Conservation (phyloP, 495 filamentous ascomycete species). For the Podospora anserina region DNA sequence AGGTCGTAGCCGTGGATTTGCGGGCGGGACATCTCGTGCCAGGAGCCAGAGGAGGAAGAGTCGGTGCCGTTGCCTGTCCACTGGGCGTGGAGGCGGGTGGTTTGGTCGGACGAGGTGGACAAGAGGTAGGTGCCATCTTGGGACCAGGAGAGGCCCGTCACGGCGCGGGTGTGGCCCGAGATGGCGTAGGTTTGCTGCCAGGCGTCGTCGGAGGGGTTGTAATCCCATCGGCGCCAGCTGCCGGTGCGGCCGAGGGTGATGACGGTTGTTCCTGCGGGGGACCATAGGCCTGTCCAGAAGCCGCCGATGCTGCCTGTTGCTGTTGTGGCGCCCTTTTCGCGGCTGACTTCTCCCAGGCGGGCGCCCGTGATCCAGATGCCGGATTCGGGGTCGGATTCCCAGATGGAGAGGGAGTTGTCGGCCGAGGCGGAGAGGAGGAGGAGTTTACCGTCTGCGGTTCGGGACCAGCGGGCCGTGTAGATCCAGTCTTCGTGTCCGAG, state of each 20-base stretch:
- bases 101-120: constrained; percentile 88
- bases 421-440: constrained; percentile 89
- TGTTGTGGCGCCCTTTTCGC: constrained; percentile 90
- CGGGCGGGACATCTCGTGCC: constrained; percentile 94
- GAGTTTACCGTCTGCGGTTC: constrained; percentile 44
- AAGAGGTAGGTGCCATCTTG: constrained; percentile 78
- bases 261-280: constrained; percentile 68
- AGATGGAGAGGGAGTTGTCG: constrained; percentile 90
- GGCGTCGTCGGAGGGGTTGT: constrained; percentile 45
- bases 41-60: constrained; percentile 48
- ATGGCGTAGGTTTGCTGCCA: constrained; percentile 78
- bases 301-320: constrained; percentile 94
- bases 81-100: constrained; percentile 84
- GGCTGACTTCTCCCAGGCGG: constrained; percentile 86
- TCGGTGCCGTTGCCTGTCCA: constrained; percentile 53
- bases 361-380: constrained; percentile 86
- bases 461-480: constrained; percentile 77
- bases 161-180: constrained; percentile 77
- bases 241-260: constrained; percentile 85
- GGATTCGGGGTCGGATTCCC: constrained; percentile 76
- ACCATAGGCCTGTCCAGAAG: constrained; percentile 95
- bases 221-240: constrained; percentile 82
- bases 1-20: constrained; percentile 99
- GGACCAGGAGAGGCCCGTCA: constrained; percentile 81
- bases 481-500: constrained; percentile 99